Evolutionary conservation across 2,329 filamentous ascomycete genomes (phyloP), one percentile per base, ranked within the genome.

Genomic region (Cyanodermella asteris): DNA sequence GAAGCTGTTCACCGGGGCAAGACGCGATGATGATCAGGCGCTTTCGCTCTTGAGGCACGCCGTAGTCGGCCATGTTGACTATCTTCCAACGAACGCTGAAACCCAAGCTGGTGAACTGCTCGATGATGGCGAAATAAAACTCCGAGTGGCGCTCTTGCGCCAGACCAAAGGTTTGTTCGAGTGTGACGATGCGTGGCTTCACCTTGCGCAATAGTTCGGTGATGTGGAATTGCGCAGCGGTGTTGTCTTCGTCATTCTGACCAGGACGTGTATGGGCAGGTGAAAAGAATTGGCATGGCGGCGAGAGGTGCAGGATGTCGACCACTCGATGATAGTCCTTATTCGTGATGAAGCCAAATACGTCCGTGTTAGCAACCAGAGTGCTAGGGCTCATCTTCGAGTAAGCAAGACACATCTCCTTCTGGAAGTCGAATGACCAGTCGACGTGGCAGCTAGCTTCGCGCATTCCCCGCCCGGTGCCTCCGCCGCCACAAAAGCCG

Each of bases 91-190:
- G 53, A 0, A 84, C 52, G 0, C 69, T 77, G 40, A 76, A 90
- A 2, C 66, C 65, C 14, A 58, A 45, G 3, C 60, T 47, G 0
- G 73, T 67, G 26, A 82, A 69, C 16, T 69, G 64, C 14, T 59
- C 50, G 3, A 87, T 49, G 0, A 82, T 44, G 0, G 55, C 47
- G 23, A 81, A 31, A 18, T 31, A 70, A 26, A 61, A 68, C 0
- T 50, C 45, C 7, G 49, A 43, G 27, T 71, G 66, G 1, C 53
- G 45, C 0, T 59, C 46, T 13, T 56, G 51, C 0, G 30, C 13
- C 1, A 90, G 57, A 0, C 76, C 77, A 26, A 65, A 69, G 0
- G 78, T 82, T 39, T 91, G 73, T 37, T 91, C 80, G 1, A 90
- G 50, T 0, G 77, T 90, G 2, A 77, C 61, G 0, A 87, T 40